phyloP scores from a whole-genome alignment of 108 stramenopile species.

The Fragilaria crotonensis region DNA sequence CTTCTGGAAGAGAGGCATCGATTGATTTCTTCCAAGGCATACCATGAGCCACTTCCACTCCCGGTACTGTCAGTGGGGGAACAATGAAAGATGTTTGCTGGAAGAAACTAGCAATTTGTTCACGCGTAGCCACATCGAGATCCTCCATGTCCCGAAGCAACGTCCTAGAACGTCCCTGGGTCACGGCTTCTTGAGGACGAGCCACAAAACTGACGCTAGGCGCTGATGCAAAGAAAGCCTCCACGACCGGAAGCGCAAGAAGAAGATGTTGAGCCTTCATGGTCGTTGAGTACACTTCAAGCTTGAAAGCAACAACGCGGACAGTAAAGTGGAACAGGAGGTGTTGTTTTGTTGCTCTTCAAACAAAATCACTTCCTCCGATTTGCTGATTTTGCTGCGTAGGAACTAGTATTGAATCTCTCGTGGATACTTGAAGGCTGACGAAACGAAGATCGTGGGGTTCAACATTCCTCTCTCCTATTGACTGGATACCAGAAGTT shows the following conservation, averaged over 20 bases:
- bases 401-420: too few relatives aligned
- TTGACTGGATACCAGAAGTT: too few relatives aligned
- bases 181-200: background rate
- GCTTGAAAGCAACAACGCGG: too few relatives aligned
- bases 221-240: conserved; percentile 4
- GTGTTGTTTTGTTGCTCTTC: too few relatives aligned
- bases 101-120: background rate
- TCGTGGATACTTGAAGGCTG: too few relatives aligned
- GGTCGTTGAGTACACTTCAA: too few relatives aligned
- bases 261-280: conserved; percentile 32
- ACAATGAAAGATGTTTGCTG: background rate
- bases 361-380: too few relatives aligned
- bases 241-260: conserved; percentile 16
- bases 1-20: conserved; percentile 34
- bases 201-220: background rate
- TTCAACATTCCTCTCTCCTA: too few relatives aligned
- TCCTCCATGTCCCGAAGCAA: background rate
- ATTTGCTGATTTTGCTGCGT: too few relatives aligned
- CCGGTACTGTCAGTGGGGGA: background rate
- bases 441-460: too few relatives aligned
- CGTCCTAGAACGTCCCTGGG: background rate
- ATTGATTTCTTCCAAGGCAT: conserved; percentile 81
- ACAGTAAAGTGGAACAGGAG: too few relatives aligned
- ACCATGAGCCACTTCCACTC: conserved; percentile 48
- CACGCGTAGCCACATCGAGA: background rate